phyloP scores from a whole-genome alignment of 164 flowering plant genomes.

The Vitis labrusca region DNA sequence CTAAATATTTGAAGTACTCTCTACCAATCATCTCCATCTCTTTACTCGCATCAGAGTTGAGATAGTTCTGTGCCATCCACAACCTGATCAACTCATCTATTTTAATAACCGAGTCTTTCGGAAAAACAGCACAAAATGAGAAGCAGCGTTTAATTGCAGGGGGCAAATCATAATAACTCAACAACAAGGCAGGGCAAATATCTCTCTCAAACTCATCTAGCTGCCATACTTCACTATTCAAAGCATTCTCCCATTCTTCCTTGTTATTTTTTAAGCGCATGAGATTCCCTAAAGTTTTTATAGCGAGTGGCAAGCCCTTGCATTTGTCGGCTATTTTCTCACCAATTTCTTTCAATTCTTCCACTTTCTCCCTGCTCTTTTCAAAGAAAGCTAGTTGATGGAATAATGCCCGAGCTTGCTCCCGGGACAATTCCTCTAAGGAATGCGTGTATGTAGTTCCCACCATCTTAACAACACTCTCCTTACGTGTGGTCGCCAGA shows the following conservation, averaged over 20 bases:
- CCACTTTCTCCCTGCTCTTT: background rate
- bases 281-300: constrained; percentile 18
- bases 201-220: background rate
- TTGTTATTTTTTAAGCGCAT: constrained; percentile 9
- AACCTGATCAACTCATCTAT: constrained; percentile 1
- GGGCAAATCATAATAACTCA: background rate
- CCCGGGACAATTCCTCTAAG: constrained; percentile 4
- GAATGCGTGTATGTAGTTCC: background rate
- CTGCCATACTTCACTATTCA: constrained; percentile 20
- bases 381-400: background rate
- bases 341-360: constrained; percentile 13
- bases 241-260: constrained; percentile 8
- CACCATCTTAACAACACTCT: background rate
- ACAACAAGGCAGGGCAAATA: constrained; percentile 16
- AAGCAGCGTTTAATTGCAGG: constrained; percentile 12
- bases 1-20: constrained; percentile 2
- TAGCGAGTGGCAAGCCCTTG: background rate
- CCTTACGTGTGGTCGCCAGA: too few species aligned
- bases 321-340: constrained; percentile 19
- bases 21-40: background rate
- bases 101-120: constrained; percentile 1
- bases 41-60: background rate
- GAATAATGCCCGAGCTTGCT: constrained; percentile 20
- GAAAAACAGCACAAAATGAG: constrained; percentile 24
- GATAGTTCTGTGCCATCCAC: constrained; percentile 21